Conservation (phyloP, 1,284 basidiomycete genomes). For the Irpex lacteus region DNA sequence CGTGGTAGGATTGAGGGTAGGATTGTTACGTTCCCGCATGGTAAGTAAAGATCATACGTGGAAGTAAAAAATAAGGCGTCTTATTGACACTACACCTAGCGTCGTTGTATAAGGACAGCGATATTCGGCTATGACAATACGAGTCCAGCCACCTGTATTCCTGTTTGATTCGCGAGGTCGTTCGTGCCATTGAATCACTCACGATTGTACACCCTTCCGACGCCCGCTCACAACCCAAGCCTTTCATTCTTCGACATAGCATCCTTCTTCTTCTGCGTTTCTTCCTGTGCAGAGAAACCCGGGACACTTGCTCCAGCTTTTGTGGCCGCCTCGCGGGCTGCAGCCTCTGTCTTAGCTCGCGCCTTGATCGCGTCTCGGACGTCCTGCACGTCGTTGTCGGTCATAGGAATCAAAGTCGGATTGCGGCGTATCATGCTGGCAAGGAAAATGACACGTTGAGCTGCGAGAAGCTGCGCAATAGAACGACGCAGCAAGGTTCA, state of each 20-base stretch:
- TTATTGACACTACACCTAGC: too few relatives aligned
- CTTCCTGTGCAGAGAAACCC: constrained; percentile 32
- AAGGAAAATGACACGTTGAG: neutral
- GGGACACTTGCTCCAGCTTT: constrained; percentile 13
- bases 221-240: constrained; percentile 25
- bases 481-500: neutral
- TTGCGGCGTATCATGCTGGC: constrained; percentile 66
- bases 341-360: constrained; percentile 43
- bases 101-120: too few relatives aligned
- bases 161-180: too few relatives aligned
- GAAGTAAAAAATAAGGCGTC: too few relatives aligned
- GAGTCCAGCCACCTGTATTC: too few relatives aligned
- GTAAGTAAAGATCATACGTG: too few relatives aligned
- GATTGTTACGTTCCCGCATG: too few relatives aligned
- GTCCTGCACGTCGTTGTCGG: constrained; percentile 72
- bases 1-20: too few relatives aligned
- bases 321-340: constrained; percentile 10
- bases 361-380: constrained; percentile 58
- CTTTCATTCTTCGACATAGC: constrained; percentile 35
- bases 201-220: too few relatives aligned
- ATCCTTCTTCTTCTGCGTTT: constrained; percentile 34
- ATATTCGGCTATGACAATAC: too few relatives aligned
- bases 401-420: constrained; percentile 73
- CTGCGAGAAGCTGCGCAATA: constrained; percentile 3
- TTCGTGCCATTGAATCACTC: too few relatives aligned